These are phyloP conservation scores for Acorus gramineus DNA, from an alignment of 106 monocot genomes.

Conservation along the genomic window DNA sequence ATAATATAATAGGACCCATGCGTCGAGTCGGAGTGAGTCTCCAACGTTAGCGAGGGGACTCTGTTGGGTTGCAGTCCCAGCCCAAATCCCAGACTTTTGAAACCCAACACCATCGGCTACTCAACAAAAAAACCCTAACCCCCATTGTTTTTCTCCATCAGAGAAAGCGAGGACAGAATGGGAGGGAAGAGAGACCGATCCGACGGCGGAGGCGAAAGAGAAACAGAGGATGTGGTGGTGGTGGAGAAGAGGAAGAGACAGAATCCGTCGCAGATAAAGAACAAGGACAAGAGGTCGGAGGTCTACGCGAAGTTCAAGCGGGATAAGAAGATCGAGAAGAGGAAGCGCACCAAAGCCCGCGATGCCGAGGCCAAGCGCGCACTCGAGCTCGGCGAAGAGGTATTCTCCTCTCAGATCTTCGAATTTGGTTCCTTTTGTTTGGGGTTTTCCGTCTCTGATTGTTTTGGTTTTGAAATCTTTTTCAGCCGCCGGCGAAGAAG, in stretches of 20 bases:
- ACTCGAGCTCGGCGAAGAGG: conserved; percentile 81
- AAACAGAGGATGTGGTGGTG: background rate
- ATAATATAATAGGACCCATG: no score
- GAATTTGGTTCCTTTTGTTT: background rate
- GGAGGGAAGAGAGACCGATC: background rate
- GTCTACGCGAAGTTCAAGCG: conserved; percentile 75
- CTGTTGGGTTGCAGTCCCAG: no score
- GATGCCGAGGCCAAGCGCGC: conserved; percentile 49
- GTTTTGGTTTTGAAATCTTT: background rate
- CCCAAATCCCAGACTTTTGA: no score
- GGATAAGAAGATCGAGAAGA: conserved; percentile 73
- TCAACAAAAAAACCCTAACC: no score
- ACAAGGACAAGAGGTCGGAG: conserved; percentile 77
- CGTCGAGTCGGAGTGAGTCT: no score
- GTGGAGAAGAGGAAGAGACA: conserved; percentile 17
- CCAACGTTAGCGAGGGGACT: no score
- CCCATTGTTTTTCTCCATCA: no score
- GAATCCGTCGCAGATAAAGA: conserved; percentile 67
- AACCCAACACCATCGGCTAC: no score
- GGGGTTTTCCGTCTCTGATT: background rate
- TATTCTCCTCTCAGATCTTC: background rate
- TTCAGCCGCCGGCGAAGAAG: conserved; percentile 39
- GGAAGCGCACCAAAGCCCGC: conserved; percentile 45
- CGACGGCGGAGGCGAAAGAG: background rate
- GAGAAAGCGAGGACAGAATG: no score